Evolutionary conservation across 2,329 filamentous ascomycete genomes (phyloP), one percentile per base, ranked within the genome.

Genomic region (Botrytis sinoallii): DNA sequence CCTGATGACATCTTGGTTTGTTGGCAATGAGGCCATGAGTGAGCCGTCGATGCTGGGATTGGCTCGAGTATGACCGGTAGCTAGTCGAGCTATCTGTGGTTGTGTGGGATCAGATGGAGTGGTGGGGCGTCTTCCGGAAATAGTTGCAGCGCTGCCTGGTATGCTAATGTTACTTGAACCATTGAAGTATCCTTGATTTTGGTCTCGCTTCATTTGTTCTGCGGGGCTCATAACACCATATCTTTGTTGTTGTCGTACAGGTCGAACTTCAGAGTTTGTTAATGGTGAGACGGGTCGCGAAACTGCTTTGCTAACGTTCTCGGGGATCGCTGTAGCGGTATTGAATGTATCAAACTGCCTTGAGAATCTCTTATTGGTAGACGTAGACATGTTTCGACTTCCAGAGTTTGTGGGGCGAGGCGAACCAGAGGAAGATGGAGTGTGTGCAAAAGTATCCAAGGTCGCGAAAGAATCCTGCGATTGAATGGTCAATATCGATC

Each of bases 1-100:
- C 76, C 95, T 90, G 76, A 98, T 97, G 75, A 97, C 90, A 74
- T 95, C 92, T 82, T 97, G 94, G 82, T 94, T 93, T 77, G 91
- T 88, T 73, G 95, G 95, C 79, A 98, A 85, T 74, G 92, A 92
- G 77, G 93, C 93, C 88, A 95, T 96, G 76, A 95, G 90, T 78
- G 93, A 91, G 75, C 91, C 92, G 82, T 98, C 95, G 80, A 95
- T 87, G 82, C 93, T 97, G 71, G 92, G 93, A 79, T 92, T 92
- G 78, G 93, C 93, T 80, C 93, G 90, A 72, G 92, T 89, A 82
- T 97, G 94, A 77, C 87, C 86, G 74, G 86, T 86, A 82, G 90
- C 88, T 77, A 91, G 84, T 79, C 88, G 87, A 76, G 89, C 88
- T 69, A 88, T 86, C 78, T 90, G 89, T 71, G 87, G 85, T 55